Base-by-base conservation (phyloP, 1,139 yeast genomes). In the Hemisphaericaspora xylofermentans region DNA sequence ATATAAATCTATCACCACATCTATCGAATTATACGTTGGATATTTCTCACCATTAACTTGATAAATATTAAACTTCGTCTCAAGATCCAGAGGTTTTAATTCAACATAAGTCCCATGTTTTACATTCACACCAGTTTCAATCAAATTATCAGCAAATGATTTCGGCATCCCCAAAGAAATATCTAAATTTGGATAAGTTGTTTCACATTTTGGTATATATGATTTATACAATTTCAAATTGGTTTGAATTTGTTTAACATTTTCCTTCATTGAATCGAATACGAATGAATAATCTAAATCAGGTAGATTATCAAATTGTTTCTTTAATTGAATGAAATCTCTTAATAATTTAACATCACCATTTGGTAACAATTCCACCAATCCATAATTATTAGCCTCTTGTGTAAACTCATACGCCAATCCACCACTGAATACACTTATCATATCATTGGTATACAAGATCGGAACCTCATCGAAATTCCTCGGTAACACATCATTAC, bases 331-430 rank as follows among this genome's bases (percentile, higher is more conserved):
- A 16, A 70, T 57, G 51, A 71, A 85, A 56, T 85, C 94, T 3
- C 68, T 58, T 37, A 80, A 60, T 2, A 84, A 42, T 29, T 67
- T 66, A 1, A 75, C 81, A 53, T 80, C 74, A 0, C 91, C 93
- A 36, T 74, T 67, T 3, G 56, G 56, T 44, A 75, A 75, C 13
- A 84, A 61, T 41, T 78, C 76, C 2, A 93, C 95, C 33, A 93
- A 70, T 0, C 98, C 98, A 63, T 93, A 93, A 57, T 86, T 80
- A 58, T 89, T 89, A 19, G 84, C 79, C 57, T 88, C 98, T 61
- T 89, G 93, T 2, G 95, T 79, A 63, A 76, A 93, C 60, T 93
- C 98, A 60, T 93, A 93, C 2, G 88, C 94, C 43, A 93, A 70
- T 0, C 98, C 98, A 7, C 98, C 98, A 45, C 93, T 81, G 61